A percentile compares a stretch with the other conserved stretches of the same genome.
Evolutionary conservation across 176 grass and related monocot species (phyloP).

Genomic region (Aegilops longissima): DNA sequence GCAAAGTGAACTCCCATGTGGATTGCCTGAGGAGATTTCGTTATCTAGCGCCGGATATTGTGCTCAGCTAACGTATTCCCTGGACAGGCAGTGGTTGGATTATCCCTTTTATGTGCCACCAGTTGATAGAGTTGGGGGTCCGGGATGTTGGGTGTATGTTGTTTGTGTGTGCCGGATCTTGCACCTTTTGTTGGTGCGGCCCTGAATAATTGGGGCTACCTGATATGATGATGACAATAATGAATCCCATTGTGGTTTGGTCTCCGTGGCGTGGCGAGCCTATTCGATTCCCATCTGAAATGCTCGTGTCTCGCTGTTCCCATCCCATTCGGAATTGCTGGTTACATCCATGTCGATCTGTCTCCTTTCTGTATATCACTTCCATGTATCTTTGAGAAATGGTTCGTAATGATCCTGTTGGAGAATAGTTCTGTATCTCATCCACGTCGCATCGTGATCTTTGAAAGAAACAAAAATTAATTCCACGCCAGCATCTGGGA

Average conservation of each 20-base stretch:
- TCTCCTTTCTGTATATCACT: background rate
- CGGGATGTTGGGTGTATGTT: background rate
- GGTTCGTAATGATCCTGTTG: background rate
- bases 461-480: too few species aligned
- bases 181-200: background rate
- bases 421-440: background rate
- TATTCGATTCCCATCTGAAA: background rate
- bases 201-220: constrained; percentile 19
- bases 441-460: background rate
- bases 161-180: background rate
- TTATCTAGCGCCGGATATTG: background rate
- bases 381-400: background rate
- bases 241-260: background rate
- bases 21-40: background rate
- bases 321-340: background rate
- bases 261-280: background rate
- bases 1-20: constrained; percentile 1
- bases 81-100: background rate
- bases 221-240: background rate
- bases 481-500: too few species aligned
- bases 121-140: background rate
- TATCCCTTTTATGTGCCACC: background rate
- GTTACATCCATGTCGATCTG: background rate
- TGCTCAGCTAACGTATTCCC: background rate
- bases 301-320: background rate